Evolutionary conservation across 176 grass and related monocot species (phyloP).

Genomic region (Cenchrus fungigraminus): DNA sequence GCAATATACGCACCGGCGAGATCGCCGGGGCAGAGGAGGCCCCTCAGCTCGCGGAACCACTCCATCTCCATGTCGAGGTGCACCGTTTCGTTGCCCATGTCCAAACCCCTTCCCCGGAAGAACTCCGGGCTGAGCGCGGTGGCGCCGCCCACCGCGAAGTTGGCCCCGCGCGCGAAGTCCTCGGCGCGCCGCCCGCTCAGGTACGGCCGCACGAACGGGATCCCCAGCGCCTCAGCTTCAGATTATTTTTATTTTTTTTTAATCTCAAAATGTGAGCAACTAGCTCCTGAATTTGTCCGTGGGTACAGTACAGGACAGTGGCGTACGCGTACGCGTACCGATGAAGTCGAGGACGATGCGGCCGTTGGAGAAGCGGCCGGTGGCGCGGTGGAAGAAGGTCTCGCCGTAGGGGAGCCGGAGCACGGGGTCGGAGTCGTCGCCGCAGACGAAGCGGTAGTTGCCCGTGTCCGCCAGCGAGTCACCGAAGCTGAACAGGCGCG

Average conservation of each 20-base stretch:
- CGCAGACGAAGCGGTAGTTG: conserved; percentile 51
- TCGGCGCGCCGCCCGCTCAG: conserved; percentile 40
- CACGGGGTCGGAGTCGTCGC: conserved; percentile 32
- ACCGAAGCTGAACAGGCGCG: conserved; percentile 71
- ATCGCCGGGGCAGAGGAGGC: conserved; percentile 40
- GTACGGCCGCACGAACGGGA: conserved; percentile 66
- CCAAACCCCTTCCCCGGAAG: conserved; percentile 64
- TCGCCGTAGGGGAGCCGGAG: conserved; percentile 65
- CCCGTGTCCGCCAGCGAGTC: conserved; percentile 93
- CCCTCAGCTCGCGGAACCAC: conserved; percentile 67
- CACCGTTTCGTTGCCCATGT: conserved; percentile 36
- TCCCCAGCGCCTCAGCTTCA: conserved; percentile 54
- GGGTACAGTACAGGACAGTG: too few species aligned
- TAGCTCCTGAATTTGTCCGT: too few species aligned
- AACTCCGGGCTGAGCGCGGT: conserved; percentile 62
- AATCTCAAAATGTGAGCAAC: too few species aligned
- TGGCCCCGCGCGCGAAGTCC: conserved; percentile 68
- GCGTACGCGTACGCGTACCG: conserved; percentile 24
- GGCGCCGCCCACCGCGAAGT: conserved; percentile 85
- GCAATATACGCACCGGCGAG: background rate
- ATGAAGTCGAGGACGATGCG: conserved; percentile 80
- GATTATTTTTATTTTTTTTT: background rate
- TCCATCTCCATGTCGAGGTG: conserved; percentile 72
- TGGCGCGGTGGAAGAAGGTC: conserved; percentile 80
- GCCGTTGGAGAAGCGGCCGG: conserved; percentile 74